Base-by-base conservation (phyloP, 2,329 filamentous ascomycete genomes). In the Lecanosticta acicola region DNA sequence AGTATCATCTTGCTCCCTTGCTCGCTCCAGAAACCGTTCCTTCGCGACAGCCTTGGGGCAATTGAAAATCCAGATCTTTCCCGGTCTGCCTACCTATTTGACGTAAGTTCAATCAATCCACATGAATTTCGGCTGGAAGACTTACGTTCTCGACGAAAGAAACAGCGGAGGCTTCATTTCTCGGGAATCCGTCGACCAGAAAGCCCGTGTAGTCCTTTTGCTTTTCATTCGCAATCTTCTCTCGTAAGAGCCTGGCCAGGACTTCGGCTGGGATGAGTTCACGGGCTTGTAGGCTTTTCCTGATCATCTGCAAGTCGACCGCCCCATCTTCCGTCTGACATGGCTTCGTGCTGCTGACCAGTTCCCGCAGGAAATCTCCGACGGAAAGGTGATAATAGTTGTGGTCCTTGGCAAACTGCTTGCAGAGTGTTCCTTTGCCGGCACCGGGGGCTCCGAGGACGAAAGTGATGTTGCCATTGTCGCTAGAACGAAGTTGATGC, bases 391-490 rank as follows among this genome's bases (percentile, higher is more conserved):
- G 46, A 24, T 36, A 34, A 35, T 16, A 21, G 9, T 29, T 3
- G 11, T 26, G 16, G 8, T 41, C 34, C 11, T 29, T 14, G 13
- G 13, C 29, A 19, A 50, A 39, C 9, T 20, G 10, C 8, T 18
- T 14, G 36, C 62, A 64, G 4, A 65, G 52, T 1, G 62, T 65
- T 10, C 64, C 62, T 57, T 66, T 66, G 13, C 64, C 62, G 19
- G 62, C 55, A 20, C 61, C 62, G 14, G 64, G 65, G 19, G 57
- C 50, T 20, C 46, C 42, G 35, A 46, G 21, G 16, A 39, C 36
- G 32, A 48, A 33, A 16, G 40, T 39, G 13, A 44, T 40, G 7
- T 32, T 16, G 24, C n/a, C n/a, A n/a, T 37, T 20, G 19, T 21
- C 14, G 37, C 26, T 32, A 13, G 19, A 18, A 19, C 16, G 37